Conservation (phyloP, 768 basidiomycete species). For the Crassisporium funariophilum region DNA sequence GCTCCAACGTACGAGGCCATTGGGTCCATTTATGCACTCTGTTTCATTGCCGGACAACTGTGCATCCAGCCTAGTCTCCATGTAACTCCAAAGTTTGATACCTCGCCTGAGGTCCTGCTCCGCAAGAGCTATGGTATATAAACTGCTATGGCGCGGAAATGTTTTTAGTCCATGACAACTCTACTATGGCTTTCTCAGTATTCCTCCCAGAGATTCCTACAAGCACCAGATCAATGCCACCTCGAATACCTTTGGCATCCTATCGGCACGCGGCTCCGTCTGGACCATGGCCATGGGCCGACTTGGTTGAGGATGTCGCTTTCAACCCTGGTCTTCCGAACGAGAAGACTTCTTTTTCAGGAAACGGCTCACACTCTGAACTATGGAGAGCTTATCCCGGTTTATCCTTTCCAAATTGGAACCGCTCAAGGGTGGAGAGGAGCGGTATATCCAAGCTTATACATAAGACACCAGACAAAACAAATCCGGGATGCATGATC, state of each 20-base stretch:
- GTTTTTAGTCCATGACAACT: too few relatives aligned
- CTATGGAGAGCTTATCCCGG: slow-evolving; percentile 43
- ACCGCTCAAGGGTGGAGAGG: slow-evolving; percentile 37
- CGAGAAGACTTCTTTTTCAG: slow-evolving; percentile 28
- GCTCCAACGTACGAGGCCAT: too few relatives aligned
- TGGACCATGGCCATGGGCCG: slow-evolving; percentile 47
- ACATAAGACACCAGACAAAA: slow-evolving; percentile 20
- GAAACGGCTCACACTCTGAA: slow-evolving; percentile 25
- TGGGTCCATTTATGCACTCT: too few relatives aligned
- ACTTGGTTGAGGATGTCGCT: slow-evolving; percentile 34
- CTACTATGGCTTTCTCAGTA: slow-evolving; percentile 12
- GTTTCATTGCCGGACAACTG: too few relatives aligned
- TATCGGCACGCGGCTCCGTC: slow-evolving; percentile 43
- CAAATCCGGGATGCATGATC: slow-evolving; percentile 28
- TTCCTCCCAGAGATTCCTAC: slow-evolving; percentile 9
- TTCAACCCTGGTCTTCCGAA: neutral
- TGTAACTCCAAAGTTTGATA: too few relatives aligned
- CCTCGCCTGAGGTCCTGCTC: too few relatives aligned
- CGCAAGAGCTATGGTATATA: too few relatives aligned
- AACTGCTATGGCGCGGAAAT: too few relatives aligned
- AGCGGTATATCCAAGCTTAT: slow-evolving; percentile 38
- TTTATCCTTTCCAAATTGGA: slow-evolving; percentile 56
- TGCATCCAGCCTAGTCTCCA: too few relatives aligned
- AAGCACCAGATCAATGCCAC: slow-evolving; percentile 10
- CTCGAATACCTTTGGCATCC: slow-evolving; percentile 33